Evolutionary conservation across 768 basidiomycete species (phyloP), one percentile per base, ranked within the genome.

Genomic region (Leccinum fibrillosum): DNA sequence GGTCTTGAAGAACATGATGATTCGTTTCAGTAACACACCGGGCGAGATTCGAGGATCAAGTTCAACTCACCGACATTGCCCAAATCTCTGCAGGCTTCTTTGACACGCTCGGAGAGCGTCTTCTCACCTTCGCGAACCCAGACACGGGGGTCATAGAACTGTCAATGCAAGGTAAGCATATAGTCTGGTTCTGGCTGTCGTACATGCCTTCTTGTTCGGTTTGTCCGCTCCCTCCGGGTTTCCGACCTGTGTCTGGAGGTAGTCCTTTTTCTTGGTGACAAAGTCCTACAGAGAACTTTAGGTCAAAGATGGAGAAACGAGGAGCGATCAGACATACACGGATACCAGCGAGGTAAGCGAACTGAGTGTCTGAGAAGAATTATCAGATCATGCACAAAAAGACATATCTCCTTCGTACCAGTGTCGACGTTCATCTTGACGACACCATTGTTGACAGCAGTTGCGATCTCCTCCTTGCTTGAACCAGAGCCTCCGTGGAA

Each of bases 401-500:
- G 17, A 11, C 2, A 48, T 21, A 6, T 9, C 8, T 2, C n/a
- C 34, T 23, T 50, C 75, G 54, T 58, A 79, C 82, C 85, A 59
- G 94, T 98, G 74, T 96, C 94, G 59, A 97, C 93, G 79, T 98
- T 98, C 95, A 98, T 98, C 83, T 99, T 99, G 72, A 98, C 88
- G 44, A 97, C 96, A 69, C 96, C 96, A 73, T 95, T 82, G 53
- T 76, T 69, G 64, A 98, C 97, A 57, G 95, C 96, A 49, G 88
- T 92, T 66, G 79, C 80, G 78, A 98, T 99, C 77, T 99, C 97
- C 49, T 95, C 89, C 77, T 93, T 93, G 64, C 90, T 86, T 32
- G 97, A 98, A 48, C 97, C 97, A 54, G 97, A 98, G 63, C 97
- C 97, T 76, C 97, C 97, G 79, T 99, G 97, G 94, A 98, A 99